Evolutionary conservation across 2,329 filamentous ascomycete species (phyloP), one percentile per base, ranked within the genome.

Genomic region (Pseudocercospora eumusae): DNA sequence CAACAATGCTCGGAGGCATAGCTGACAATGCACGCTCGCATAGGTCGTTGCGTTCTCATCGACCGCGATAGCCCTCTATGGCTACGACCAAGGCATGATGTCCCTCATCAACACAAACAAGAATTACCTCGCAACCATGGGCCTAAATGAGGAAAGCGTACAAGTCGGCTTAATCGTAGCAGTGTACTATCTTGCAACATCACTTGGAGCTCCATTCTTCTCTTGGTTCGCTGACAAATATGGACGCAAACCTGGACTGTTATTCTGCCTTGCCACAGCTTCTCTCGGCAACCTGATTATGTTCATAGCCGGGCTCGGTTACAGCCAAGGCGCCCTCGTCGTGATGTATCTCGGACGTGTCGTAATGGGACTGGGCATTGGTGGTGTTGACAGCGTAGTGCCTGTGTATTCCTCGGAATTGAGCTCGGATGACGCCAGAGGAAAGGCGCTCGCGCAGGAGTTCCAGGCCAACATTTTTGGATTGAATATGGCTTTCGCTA

Each of bases 401-500:
- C 85, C 85, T 0, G 82, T 86, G 1, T 87, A 87, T 73, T 82
- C 78, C 60, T 80, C 80, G 13, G 85, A 87, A 68, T 75, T 87
- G 31, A 78, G 80, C 2, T 80, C 80, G n/a, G 84, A 86, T 68
- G 81, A 81, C 54, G 79, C 82, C 1, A 75, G 85, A 49, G 85
- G 85, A 5, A 82, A 81, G 66, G 83, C 85, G 1, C 72, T 88
- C 47, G 84, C 84, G 1, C 83, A 88, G 68, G 84, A 87, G 67
- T 88, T 88, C 68, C 85, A 87, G 70, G 82, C 81, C 71, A 88
- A 88, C 66, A 87, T 88, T 64, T 84, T 86, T 60, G 84, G 85
- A 0, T 72, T 88, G 1, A 79, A 86, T 62, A 81, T 86, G 80
- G 85, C 84, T 0, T 87, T 86, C 70, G 80, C 77, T 0, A 82